Conservation (phyloP, 176 grass and related monocot genomes). For the Elymus sibiricus region DNA sequence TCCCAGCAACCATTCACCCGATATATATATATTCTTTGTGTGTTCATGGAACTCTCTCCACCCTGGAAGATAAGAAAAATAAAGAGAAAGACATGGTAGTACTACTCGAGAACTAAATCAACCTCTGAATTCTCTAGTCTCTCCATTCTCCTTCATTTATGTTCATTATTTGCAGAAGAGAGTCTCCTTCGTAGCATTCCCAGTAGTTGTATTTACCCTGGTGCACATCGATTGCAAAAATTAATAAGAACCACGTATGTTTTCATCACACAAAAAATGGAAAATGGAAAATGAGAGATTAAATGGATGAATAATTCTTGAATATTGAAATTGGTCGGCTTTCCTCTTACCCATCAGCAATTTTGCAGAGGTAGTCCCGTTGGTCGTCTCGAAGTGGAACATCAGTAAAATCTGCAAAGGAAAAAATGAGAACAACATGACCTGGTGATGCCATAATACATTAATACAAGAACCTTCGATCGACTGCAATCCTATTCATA, state of each 20-base stretch:
- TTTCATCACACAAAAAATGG: not conserved
- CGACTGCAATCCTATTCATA: no score
- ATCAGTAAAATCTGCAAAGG: slow-evolving; percentile 66
- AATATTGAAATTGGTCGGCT: not conserved
- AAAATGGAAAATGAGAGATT: not conserved
- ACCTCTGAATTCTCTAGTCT: not conserved
- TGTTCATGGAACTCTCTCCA: not conserved
- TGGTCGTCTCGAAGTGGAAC: slow-evolving; percentile 77
- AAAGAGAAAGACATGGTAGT: not conserved
- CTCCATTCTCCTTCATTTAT: not conserved
- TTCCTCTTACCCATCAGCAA: slow-evolving; percentile 58
- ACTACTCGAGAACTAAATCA: not conserved
- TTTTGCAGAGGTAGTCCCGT: slow-evolving; percentile 75
- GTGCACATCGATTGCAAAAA: not conserved
- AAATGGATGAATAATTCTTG: not conserved
- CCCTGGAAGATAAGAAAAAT: no score
- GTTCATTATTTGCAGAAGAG: slow-evolving; percentile 58
- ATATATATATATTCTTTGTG: not conserved
- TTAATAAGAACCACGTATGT: not conserved
- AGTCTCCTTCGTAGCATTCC: slow-evolving; percentile 79
- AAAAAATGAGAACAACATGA: not conserved
- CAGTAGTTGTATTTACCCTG: slow-evolving; percentile 79
- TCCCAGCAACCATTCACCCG: not conserved
- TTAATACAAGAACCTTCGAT: no score
- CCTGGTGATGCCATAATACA: not conserved